Evolutionary conservation across 257 asterid genomes (phyloP).

Genomic region (Ophiorrhiza pumila): DNA sequence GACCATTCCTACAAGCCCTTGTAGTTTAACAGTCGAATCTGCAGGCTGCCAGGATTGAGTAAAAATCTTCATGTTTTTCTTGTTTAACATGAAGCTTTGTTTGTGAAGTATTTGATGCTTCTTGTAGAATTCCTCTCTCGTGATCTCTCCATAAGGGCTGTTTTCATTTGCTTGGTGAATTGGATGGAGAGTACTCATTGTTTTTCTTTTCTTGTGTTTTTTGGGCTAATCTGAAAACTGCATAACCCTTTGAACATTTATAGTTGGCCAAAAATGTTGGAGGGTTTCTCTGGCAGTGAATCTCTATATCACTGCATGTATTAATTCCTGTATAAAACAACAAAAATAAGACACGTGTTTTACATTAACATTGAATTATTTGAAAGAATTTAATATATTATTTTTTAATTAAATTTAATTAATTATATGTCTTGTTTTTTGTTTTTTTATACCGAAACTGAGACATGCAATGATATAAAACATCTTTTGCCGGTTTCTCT

Average conservation of each 20-base stretch:
- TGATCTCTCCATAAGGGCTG: constrained; percentile 72
- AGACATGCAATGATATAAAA: too few species aligned
- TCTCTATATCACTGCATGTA: too few species aligned
- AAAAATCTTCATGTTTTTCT: constrained; percentile 44
- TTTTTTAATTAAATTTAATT: too few species aligned
- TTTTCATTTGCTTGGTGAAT: constrained; percentile 64
- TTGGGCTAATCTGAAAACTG: neutral
- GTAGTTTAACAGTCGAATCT: constrained; percentile 3
- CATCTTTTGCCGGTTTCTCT: too few species aligned
- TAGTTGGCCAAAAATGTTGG: constrained; percentile 3
- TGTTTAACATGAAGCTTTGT: constrained; percentile 55
- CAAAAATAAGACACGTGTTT: too few species aligned
- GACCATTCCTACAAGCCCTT: constrained; percentile 69
- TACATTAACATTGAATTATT: too few species aligned
- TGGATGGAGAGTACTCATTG: constrained; percentile 49
- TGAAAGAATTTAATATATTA: too few species aligned
- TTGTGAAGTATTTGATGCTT: constrained; percentile 58
- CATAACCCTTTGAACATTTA: neutral
- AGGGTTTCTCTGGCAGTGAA: neutral
- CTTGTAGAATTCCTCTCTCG: constrained; percentile 55
- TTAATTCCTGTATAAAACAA: too few species aligned
- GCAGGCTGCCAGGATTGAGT: constrained; percentile 78
- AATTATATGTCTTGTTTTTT: too few species aligned
- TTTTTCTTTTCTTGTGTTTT: constrained; percentile 8
- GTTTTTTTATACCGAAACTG: too few species aligned